Evolutionary conservation across 2,329 filamentous ascomycete species (phyloP), one percentile per base, ranked within the genome.

Genomic region (Calonectria pteridis): DNA sequence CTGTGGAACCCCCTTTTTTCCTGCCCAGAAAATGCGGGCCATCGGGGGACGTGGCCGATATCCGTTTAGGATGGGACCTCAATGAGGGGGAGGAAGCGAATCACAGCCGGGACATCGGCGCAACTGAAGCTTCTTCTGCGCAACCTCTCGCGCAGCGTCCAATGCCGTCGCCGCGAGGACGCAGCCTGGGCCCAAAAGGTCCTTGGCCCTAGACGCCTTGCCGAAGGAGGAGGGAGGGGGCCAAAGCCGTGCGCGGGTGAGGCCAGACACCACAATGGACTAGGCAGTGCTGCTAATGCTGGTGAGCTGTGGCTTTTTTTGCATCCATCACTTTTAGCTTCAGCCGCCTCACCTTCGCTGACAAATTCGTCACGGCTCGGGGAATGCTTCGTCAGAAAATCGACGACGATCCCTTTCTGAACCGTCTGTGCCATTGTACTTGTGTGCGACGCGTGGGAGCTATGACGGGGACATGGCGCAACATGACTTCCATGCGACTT

Each of bases 41-140:
- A 59, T 67, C 69, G 69, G 66, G 69, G 66, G 63, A 28, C 55
- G 55, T 62, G 68, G 26, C 63, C 69, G 51, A 67, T 51, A 67
- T 71, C 69, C 69, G 63, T 26, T 53, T 26, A 35, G 69, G 31
- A 37, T 43, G 28, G 50, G 59, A 50, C 28, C 37, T 58, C 33
- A 62, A 26, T 31, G 59, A 58, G 46, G 59, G 59, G 59, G 16
- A 43, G 14, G 14, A 26, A 26, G 26, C 35, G 26, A 49, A 46
- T 49, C 23, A 31, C 28, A 28, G 1, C 9, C 59, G 28, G 40
- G 2, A 49, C 35, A 16, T 40, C 35, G 33, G 33, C 43, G 55
- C 33, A n/a, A 13, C 13, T 14, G 29, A 40, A 62, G 55, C 55
- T 62, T 62, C 16, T 40, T 26, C 55, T 28, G 23, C 35, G 29